Evolutionary conservation across 345 rosid genomes (phyloP), one percentile per base, ranked within the genome.

Genomic region (Brassica juncea): DNA sequence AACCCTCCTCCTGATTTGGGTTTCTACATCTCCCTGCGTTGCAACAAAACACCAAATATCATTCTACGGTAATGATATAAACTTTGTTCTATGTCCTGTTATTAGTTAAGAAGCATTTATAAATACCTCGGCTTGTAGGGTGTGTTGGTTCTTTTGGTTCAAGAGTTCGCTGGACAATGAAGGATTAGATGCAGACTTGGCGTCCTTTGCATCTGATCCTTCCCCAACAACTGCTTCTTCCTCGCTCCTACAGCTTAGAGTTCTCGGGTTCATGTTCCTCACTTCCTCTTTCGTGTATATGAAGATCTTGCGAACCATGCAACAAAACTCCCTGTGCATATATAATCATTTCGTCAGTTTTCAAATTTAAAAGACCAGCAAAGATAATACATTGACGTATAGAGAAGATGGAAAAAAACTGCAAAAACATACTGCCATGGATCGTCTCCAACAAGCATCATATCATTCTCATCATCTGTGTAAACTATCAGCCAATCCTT

Each of bases 361-460:
- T 6, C 10, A 8, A 27, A 6, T 11, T 35, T 27, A 5, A 16
- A 21, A 52, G 10, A 16, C 55, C 2, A 4, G 65, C 61, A 23
- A 12, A 6, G 3, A 52, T n/a, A 4, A 49, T 49, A 49, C 19
- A 49, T 4, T 14, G 0, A 80, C 6, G 44, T n/a, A 8, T 28
- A n/a, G 31, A 57, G 21, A 3, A 27, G 19, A 6, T 8, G 59
- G 21, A 21, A 2, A 6, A 54, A 32, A 12, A 49, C 15, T 27
- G 71, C 37, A 54, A 70, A 73, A 70, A 57, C 94, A 84, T 89
- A 92, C 98, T 82, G 89, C 98, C 97, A 94, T 8, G 98, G 98
- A 81, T 94, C 98, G 68, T 94, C 98, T 44, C 97, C 98, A 25
- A 90, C 94, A 66, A 89, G 94, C 98, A 94, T 92, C 87, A 92